phyloP scores from a whole-genome alignment of 2,329 filamentous ascomycete genomes.

The Chrysosphaeria jannelii region DNA sequence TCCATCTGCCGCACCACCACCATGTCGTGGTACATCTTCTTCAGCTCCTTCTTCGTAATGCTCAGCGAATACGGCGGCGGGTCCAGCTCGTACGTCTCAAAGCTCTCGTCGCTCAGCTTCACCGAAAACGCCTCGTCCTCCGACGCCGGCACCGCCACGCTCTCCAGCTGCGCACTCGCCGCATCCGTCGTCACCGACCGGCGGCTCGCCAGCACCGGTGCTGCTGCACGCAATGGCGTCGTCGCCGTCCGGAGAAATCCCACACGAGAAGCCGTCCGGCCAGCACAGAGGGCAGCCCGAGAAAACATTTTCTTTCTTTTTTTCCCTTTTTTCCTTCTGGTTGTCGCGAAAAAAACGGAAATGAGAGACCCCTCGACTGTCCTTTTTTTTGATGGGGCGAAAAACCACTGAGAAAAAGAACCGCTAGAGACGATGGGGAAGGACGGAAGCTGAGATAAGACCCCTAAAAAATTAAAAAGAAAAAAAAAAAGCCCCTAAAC shows the following conservation, averaged over 20 bases:
- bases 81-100: slow-evolving; percentile 98
- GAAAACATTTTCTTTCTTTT: slow-evolving; percentile 35
- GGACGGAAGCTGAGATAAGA: too few relatives aligned
- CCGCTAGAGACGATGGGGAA: slow-evolving; percentile 1
- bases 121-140: slow-evolving; percentile 84
- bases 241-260: slow-evolving; percentile 1
- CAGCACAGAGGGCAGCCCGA: slow-evolving; percentile 31
- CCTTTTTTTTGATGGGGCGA: too few relatives aligned
- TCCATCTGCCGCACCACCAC: slow-evolving; percentile 90
- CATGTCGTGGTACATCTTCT: slow-evolving; percentile 99
- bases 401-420: slow-evolving; percentile 1
- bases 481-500: too few relatives aligned
- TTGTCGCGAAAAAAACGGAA: too few relatives aligned
- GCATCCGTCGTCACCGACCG: slow-evolving; percentile 85
- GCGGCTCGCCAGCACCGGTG: slow-evolving; percentile 13
- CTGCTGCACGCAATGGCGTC: slow-evolving; percentile 7
- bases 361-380: too few relatives aligned
- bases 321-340: too few relatives aligned
- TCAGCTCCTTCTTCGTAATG: slow-evolving; percentile 91
- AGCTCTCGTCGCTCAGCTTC: slow-evolving; percentile 88
- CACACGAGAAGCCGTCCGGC: too few relatives aligned
- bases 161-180: slow-evolving; percentile 68
- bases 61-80: slow-evolving; percentile 77
- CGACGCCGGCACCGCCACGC: slow-evolving; percentile 41
- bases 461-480: too few relatives aligned